Base-by-base conservation (phyloP, 352 stramenopile species). In the Phytophthora fragariae region DNA sequence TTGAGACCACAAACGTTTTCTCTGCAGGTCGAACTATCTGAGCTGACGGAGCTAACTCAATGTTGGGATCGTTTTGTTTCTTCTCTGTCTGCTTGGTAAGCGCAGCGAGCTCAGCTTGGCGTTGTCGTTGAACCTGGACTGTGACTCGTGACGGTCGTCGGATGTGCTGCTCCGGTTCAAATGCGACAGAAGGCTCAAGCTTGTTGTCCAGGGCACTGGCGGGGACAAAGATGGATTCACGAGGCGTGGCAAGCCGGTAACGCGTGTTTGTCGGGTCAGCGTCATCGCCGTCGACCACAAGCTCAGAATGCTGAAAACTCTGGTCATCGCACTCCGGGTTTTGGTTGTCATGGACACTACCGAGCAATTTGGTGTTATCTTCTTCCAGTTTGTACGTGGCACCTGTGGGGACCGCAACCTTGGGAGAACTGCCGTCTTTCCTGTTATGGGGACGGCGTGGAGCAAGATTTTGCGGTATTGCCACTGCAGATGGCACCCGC, bases 171-270 rank as follows among this genome's bases (percentile, higher is more conserved):
- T 21, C 62, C 12, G 63, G 41, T 59, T 77, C 58, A 67, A 21
- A 10, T 5, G 19, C 5, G 10, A 14, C 19, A 3, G 35, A 33
- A 24, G 46, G 1, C 5, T 63, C 59, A 57, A 44, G 47, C 53
- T 59, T 67, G 31, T 6, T 59, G 11, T 62, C 39, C 8, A 65
- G 62, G 15, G 73, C 74, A 27, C 31, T 59, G 5, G 84, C 56
- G 21, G 79, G 75, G 10, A 81, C 57, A 39, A 80, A 88, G 7
- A 91, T 88, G 31, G 82, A 90, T 70, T 91, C 82, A 10, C 78
- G 75, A 29, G 75, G 75, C 12, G 83, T 87, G 12, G 67, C 41
- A 17, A 91, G 58, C 9, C 47, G 39, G 44, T 78, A 79, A 9
- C 78, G 78, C 2, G 56, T 52, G n/a, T 46, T 65, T 39, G 37